Conservation (phyloP, 345 rosid genomes). For the Syzygium aromaticum region DNA sequence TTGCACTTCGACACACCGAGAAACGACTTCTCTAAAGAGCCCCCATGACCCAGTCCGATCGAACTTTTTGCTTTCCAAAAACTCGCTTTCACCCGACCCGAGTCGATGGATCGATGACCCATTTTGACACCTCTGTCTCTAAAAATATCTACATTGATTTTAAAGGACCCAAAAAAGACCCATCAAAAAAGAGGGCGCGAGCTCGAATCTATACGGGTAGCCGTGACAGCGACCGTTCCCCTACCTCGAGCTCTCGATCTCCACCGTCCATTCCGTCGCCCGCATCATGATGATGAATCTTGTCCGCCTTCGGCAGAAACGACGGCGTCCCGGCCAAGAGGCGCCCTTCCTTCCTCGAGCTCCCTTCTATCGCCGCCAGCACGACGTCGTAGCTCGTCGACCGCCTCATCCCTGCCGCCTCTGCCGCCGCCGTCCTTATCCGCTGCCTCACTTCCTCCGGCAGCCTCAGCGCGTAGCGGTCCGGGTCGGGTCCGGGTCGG, state of each 20-base stretch:
- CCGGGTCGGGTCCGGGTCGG: slow-evolving; percentile 61
- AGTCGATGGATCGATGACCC: background rate
- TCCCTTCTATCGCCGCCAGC: background rate
- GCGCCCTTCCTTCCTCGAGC: background rate
- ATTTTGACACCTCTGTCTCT: background rate
- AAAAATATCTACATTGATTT: background rate
- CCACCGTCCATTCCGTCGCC: background rate
- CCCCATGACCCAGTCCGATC: accelerated
- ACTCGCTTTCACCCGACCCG: background rate
- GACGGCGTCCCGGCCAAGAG: background rate
- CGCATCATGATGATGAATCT: background rate
- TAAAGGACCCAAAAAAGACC: background rate
- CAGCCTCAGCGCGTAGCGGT: slow-evolving; percentile 59
- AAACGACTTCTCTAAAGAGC: background rate
- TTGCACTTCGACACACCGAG: accelerated
- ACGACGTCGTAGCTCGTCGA: background rate
- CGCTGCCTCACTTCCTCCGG: slow-evolving; percentile 64
- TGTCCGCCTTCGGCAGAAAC: background rate
- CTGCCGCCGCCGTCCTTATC: background rate
- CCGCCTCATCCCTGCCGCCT: background rate
- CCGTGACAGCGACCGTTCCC: background rate
- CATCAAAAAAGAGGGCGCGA: background rate
- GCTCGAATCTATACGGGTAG: background rate
- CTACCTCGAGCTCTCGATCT: background rate
- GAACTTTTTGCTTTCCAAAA: background rate